phyloP scores from a whole-genome alignment of 192 early-diverging fungal genomes.

The Mortierella hygrophila region DNA sequence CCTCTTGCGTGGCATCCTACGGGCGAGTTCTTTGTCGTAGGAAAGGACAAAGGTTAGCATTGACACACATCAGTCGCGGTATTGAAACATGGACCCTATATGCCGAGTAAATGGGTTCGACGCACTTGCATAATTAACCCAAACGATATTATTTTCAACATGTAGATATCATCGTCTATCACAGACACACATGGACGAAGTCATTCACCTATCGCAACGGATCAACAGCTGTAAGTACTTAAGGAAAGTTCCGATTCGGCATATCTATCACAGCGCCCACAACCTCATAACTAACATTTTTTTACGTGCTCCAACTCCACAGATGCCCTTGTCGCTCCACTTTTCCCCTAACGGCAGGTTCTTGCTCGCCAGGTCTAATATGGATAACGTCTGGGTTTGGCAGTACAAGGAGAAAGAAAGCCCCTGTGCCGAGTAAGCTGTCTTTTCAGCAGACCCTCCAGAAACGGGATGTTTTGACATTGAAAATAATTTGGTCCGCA shows the following conservation, averaged over 20 bases:
- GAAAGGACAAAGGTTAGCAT: conserved; percentile 39
- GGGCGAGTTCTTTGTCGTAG: conserved; percentile 43
- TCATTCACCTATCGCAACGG: conserved; percentile 39
- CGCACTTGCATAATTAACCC: too few species aligned
- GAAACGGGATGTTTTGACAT: background rate
- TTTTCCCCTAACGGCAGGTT: conserved; percentile 80
- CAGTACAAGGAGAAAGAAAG: conserved; percentile 65
- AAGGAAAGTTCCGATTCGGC: too few species aligned
- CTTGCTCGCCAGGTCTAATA: conserved; percentile 61
- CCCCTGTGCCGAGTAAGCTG: conserved; percentile 33
- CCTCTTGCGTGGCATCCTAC: conserved; percentile 48
- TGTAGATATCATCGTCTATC: conserved; percentile 38
- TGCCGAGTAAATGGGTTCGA: too few species aligned
- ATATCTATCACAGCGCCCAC: too few species aligned
- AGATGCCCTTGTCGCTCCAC: conserved; percentile 48
- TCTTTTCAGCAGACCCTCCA: background rate
- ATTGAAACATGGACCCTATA: too few species aligned
- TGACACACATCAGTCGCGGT: background rate
- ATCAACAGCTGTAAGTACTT: conserved; percentile 20
- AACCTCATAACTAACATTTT: background rate
- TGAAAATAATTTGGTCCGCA: background rate
- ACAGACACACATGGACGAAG: conserved; percentile 46
- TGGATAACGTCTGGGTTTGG: conserved; percentile 75
- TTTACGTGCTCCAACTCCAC: background rate
- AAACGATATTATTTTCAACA: background rate